phyloP scores from a whole-genome alignment of 345 rosid genomes.

The Acer negundo region DNA sequence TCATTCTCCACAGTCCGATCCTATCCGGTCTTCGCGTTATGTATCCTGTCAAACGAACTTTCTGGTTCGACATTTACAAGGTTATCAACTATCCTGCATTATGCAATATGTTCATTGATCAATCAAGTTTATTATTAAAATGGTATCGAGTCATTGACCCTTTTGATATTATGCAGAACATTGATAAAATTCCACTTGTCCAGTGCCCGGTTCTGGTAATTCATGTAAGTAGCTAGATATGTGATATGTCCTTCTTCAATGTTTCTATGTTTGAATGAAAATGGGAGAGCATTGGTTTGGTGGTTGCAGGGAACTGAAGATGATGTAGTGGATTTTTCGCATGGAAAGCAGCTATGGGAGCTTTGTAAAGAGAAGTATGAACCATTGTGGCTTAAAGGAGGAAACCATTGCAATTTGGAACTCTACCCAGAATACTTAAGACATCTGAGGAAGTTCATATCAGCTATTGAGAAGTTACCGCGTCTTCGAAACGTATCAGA shows the following conservation, averaged over 20 bases:
- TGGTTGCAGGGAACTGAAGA: constrained; percentile 77
- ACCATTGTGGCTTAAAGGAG: constrained; percentile 86
- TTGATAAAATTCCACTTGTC: constrained; percentile 75
- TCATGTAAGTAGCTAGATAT: constrained; percentile 55
- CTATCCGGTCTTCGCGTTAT: constrained; percentile 86
- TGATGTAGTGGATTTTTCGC: constrained; percentile 76
- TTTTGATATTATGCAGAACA: constrained; percentile 51
- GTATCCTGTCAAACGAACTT: constrained; percentile 74
- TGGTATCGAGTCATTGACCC: background rate
- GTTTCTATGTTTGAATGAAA: background rate
- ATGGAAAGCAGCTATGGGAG: constrained; percentile 87
- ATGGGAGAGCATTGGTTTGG: background rate
- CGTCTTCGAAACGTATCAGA: constrained; percentile 26
- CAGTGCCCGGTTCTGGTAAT: constrained; percentile 87
- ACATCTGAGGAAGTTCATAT: constrained; percentile 74
- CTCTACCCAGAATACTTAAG: constrained; percentile 71
- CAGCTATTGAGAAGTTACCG: constrained; percentile 68
- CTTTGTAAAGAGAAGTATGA: constrained; percentile 85
- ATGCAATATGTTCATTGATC: background rate
- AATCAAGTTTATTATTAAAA: no score
- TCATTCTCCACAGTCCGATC: constrained; percentile 83
- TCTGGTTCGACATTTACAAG: constrained; percentile 91
- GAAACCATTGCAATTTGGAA: constrained; percentile 84
- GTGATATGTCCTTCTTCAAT: background rate
- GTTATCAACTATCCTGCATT: constrained; percentile 28